Evolutionary conservation across 192 early-diverging fungal species (phyloP).

Genomic region (Coemansia reversa): DNA sequence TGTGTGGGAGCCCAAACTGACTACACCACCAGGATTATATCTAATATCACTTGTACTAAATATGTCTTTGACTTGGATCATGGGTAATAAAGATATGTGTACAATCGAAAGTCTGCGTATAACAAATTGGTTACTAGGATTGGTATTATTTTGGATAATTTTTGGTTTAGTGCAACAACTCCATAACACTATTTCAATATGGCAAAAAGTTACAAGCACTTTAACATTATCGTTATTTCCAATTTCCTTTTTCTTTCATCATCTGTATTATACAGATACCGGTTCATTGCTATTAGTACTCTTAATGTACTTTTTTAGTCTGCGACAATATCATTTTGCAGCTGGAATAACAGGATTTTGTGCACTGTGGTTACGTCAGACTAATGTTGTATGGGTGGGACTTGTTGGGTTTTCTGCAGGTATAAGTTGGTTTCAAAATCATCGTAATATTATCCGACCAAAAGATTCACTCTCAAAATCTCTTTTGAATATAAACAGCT

Average conservation of each 20-base stretch:
- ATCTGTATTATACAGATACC: conserved; percentile 91
- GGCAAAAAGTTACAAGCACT: conserved; percentile 23
- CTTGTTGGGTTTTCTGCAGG: conserved; percentile 56
- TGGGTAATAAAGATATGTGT: conserved; percentile 22
- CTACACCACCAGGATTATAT: conserved; percentile 96
- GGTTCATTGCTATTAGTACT: conserved; percentile 82
- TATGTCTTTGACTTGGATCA: neutral
- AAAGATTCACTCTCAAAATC: conserved; percentile 4
- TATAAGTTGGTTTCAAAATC: conserved; percentile 15
- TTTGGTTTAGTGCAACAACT: conserved; percentile 37
- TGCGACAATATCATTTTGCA: conserved; percentile 41
- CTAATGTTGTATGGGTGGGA: conserved; percentile 86
- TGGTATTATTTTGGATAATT: conserved; percentile 55
- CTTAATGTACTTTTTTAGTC: conserved; percentile 59
- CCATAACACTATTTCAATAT: neutral
- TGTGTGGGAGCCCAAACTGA: conserved; percentile 90
- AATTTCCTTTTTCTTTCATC: conserved; percentile 78
- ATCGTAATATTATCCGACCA: neutral
- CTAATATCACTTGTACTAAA: conserved; percentile 26
- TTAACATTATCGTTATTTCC: conserved; percentile 70
- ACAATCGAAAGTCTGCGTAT: conserved; percentile 55
- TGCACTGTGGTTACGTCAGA: conserved; percentile 80
- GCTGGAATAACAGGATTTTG: conserved; percentile 62
- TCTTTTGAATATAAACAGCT: conserved; percentile 5
- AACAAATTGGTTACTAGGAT: conserved; percentile 68